Percentiles rank a stretch among this genome's conserved stretches.
phyloP scores from a whole-genome alignment of 441 rosid species.

The Adansonia grandidieri region DNA sequence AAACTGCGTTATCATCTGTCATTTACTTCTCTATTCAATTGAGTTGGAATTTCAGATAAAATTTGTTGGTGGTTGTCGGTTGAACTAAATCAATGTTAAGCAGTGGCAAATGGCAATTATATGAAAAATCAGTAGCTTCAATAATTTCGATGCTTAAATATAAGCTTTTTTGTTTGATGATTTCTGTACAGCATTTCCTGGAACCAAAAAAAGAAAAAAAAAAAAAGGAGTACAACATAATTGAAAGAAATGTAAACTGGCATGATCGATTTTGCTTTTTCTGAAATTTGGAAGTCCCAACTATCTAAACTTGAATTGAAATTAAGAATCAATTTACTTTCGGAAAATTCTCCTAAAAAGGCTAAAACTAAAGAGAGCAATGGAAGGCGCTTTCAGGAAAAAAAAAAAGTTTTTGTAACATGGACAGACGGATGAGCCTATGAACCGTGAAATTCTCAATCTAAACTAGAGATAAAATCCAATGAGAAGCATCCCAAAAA shows the following conservation, averaged over 20 bases:
- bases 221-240: neutral
- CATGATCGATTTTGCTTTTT: neutral
- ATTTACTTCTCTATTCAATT: neutral
- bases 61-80: neutral
- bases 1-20: neutral
- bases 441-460: neutral
- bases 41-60: neutral
- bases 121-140: too few relatives aligned
- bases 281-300: neutral
- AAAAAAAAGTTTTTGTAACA: too few relatives aligned
- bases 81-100: neutral
- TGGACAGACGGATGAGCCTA: neutral
- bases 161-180: neutral
- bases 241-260: neutral
- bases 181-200: too few relatives aligned
- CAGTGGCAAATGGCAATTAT: neutral
- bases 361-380: neutral
- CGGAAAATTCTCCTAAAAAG: neutral
- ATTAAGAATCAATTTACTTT: neutral
- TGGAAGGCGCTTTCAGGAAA: neutral
- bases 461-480: slow-evolving; percentile 18
- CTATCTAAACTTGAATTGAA: neutral
- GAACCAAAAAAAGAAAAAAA: neutral
- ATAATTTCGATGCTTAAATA: neutral
- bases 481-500: slow-evolving; percentile 30